Base-by-base conservation (phyloP, 768 basidiomycete species). In the Daedaleopsis nitida region DNA sequence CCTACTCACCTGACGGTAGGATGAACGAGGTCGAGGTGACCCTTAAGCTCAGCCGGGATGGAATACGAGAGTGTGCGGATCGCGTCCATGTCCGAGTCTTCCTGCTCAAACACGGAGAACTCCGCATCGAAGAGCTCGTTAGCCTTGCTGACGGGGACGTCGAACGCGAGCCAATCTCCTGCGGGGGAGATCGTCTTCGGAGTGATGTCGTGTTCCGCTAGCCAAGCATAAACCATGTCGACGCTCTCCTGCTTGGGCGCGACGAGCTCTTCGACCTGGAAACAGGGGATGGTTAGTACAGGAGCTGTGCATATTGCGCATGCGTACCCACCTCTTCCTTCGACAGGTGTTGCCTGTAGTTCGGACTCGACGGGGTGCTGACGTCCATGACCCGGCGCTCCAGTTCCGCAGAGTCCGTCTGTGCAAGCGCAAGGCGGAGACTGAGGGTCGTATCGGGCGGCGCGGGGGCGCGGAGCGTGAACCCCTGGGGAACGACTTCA, bases 261-360 rank as follows among this genome's bases (percentile, higher is more conserved):
- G n/a, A 68, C 63, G 57, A 62, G 65, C 60, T 67, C 35, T 43
- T 57, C 59, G 21, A 60, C 59, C 50, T 53, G 44, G 14, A 12
- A 5, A 21, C 5, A 16, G 14, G 23, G 5, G 8, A 12, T 60
- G 9, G 7, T 32, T 3, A 37, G 48, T n/a, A 21, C 32, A 16
- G 35, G 12, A 1, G n/a, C 2, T 19, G 7, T 32, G 7, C 13
- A 17, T 3, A 34, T 13, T 5, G 7, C 10, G 12, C 35, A 6
- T 10, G 50, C 9, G 17, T 2, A 57, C 58, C 12, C 21, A 81
- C 78, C 59, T 86, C 81, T 50, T 80, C 81, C 66, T 83, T 81
- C 45, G 80, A 77, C 24, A 87, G 73, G 67, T 88, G 83, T 57
- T 80, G 71, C 11, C 84, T 81, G 64, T 86, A 86, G 39, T 68